Base-by-base conservation (phyloP, 1,284 basidiomycete species). In the Cryptococcus floricola region DNA sequence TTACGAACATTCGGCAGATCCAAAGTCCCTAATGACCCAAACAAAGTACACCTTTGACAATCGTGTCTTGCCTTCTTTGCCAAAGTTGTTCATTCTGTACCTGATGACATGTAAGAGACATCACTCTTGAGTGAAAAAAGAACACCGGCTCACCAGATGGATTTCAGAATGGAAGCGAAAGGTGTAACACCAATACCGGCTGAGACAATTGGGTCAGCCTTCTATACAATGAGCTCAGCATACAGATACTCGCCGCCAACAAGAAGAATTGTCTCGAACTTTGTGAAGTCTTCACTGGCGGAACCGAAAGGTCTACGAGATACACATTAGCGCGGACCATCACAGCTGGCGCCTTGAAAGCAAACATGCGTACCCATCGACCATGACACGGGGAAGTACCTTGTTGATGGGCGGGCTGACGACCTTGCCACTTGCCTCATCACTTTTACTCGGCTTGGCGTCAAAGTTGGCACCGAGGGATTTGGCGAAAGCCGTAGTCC, bases 131-230 rank as follows among this genome's bases (percentile, higher is more conserved):
- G 2, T 41, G 12, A 12, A 52, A 14, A 3, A n/a, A 37, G 9
- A 14, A 9, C 14, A 14, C 14, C 10, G 52, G 25, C 54, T 54
- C 19, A 63, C 91, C 91, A 94, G 69, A 95, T 89, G n/a, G 87
- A 85, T 77, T 93, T 93, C 57, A 93, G 79, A 66, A 93, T 91
- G 43, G 88, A 90, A 52, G 91, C 91, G 68, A 94, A 95, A 3
- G 91, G 91, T 0, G 91, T 94, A 27, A 94, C 90, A 67, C 91
- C 91, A 62, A 94, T 94, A 76, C 91, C 91, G 52, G 87, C 77
- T 64, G 52, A 44, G 50, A 49, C 18, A 16, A 18, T 44, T 2
- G 25, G 42, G 18, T 18, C 42, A 18, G 10, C 5, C 42, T 16
- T 10, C 44, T 46, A 54, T 39, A 6, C 13, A 41, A 49, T 8